Evolutionary conservation across 192 early-diverging fungal species (phyloP).

Genomic region (Umbelopsis ramanniana): DNA sequence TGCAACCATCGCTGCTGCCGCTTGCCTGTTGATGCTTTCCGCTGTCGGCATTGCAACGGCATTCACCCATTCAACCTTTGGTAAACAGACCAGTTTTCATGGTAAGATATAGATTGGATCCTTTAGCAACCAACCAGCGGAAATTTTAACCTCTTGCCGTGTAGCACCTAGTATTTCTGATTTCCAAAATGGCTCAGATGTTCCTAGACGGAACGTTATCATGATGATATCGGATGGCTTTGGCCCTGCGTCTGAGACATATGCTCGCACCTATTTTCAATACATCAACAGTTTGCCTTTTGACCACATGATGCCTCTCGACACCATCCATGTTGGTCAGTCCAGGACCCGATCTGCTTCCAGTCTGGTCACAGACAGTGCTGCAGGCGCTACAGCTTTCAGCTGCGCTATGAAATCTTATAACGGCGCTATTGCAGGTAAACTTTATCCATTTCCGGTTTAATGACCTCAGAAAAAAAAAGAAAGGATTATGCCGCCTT

Average conservation of each 20-base stretch:
- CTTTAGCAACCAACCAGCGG: too few species aligned
- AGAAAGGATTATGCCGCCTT: too few species aligned
- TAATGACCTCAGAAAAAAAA: too few species aligned
- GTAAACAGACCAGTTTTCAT: neutral
- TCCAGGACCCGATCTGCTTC: constrained; percentile 84
- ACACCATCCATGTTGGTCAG: constrained; percentile 80
- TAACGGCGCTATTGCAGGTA: constrained; percentile 92
- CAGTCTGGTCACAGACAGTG: constrained; percentile 93
- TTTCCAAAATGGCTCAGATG: neutral
- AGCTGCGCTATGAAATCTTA: constrained; percentile 90
- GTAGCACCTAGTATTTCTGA: neutral
- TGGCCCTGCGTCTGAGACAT: constrained; percentile 91
- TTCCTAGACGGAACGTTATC: constrained; percentile 75
- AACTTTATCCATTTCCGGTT: neutral
- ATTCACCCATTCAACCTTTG: constrained; percentile 5
- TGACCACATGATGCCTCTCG: constrained; percentile 63
- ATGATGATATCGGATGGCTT: constrained; percentile 96
- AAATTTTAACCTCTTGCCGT: neutral
- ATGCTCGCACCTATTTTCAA: constrained; percentile 84
- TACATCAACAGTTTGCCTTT: constrained; percentile 59
- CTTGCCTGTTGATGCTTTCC: constrained; percentile 6
- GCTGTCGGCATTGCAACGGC: constrained; percentile 13
- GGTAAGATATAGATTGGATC: neutral
- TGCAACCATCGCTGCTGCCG: neutral
- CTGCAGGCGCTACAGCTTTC: constrained; percentile 97